Evolutionary conservation across 2,329 filamentous ascomycete genomes (phyloP).

Genomic region (Exophiala sideris): DNA sequence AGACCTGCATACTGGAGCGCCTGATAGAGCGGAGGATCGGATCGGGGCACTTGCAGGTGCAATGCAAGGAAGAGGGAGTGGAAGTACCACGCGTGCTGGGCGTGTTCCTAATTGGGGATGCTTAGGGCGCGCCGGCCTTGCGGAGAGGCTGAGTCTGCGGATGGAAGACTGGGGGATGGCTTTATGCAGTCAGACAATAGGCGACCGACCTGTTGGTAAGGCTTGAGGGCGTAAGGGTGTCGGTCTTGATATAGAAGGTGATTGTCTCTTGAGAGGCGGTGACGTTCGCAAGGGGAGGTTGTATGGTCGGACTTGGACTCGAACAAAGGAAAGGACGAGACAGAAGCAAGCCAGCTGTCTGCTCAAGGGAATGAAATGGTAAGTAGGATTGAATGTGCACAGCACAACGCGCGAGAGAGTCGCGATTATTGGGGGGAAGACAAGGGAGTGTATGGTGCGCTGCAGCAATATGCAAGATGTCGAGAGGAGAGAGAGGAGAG

Average conservation of each 20-base stretch:
- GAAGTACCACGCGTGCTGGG: conserved; percentile 19
- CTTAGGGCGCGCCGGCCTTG: conserved; percentile 17
- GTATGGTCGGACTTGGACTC: background rate
- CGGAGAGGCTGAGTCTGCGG: conserved; percentile 12
- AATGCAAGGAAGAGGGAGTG: conserved; percentile 8
- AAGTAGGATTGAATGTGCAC: conserved; percentile 8
- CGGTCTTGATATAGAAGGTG: background rate
- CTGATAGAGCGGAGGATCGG: conserved; percentile 15
- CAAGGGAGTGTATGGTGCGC: conserved; percentile 6
- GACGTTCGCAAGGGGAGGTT: conserved; percentile 7
- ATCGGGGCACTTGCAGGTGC: conserved; percentile 20
- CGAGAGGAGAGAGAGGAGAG: background rate
- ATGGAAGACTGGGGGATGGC: background rate
- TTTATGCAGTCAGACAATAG: conserved; percentile 11
- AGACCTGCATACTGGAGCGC: conserved; percentile 15
- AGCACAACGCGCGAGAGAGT: conserved; percentile 15
- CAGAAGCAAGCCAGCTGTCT: conserved; percentile 22
- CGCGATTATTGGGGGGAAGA: background rate
- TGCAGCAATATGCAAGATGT: conserved; percentile 1
- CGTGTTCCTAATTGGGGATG: conserved; percentile 6
- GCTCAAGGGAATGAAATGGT: conserved; percentile 7
- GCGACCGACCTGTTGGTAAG: conserved; percentile 9
- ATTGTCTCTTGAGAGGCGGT: background rate
- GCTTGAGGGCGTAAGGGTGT: background rate
- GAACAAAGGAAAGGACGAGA: conserved; percentile 27